Percentiles rank a stretch among this genome's conserved stretches.
Evolutionary conservation across 352 stramenopile genomes (phyloP).

Genomic region (Phytophthora melonis): DNA sequence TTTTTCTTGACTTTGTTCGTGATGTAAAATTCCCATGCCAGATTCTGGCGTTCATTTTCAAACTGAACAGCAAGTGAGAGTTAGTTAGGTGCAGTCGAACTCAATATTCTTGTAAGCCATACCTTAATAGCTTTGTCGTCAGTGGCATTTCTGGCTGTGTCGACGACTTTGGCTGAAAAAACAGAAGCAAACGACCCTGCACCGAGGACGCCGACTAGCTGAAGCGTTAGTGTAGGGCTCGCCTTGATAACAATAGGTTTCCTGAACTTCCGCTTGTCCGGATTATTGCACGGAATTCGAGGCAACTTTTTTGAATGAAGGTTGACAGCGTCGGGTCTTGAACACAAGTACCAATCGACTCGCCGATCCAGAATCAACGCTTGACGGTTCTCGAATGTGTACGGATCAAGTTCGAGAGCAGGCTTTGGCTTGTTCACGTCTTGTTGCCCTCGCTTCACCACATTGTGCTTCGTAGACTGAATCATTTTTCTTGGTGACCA

Average conservation of each 20-base stretch:
- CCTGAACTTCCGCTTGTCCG: constrained; percentile 63
- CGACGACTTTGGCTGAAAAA: constrained; percentile 60
- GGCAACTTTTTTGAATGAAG: constrained; percentile 65
- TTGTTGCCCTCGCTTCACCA: background rate
- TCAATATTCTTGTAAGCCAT: constrained; percentile 8
- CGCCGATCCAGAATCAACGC: constrained; percentile 49
- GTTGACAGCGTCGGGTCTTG: constrained; percentile 54
- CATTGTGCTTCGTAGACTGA: constrained; percentile 6
- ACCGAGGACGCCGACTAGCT: constrained; percentile 69
- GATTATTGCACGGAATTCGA: constrained; percentile 52
- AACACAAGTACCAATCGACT: constrained; percentile 59
- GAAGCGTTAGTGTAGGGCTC: constrained; percentile 40
- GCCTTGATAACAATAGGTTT: constrained; percentile 54
- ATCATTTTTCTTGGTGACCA: constrained; percentile 32
- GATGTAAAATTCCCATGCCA: constrained; percentile 87
- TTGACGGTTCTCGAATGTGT: constrained; percentile 56
- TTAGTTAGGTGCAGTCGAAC: constrained; percentile 7
- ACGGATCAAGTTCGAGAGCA: constrained; percentile 57
- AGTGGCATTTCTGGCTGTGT: constrained; percentile 28
- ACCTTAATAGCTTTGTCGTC: constrained; percentile 76
- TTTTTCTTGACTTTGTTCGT: constrained; percentile 61
- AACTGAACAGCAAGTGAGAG: constrained; percentile 43
- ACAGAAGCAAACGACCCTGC: constrained; percentile 82
- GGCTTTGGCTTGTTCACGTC: background rate
- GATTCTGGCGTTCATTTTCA: constrained; percentile 73